A percentile compares a stretch with the other conserved stretches of the same genome.
These are phyloP conservation scores for Furculomyces boomerangus DNA, from an alignment of 371 early-diverging fungal genomes.

Conservation along the genomic window DNA sequence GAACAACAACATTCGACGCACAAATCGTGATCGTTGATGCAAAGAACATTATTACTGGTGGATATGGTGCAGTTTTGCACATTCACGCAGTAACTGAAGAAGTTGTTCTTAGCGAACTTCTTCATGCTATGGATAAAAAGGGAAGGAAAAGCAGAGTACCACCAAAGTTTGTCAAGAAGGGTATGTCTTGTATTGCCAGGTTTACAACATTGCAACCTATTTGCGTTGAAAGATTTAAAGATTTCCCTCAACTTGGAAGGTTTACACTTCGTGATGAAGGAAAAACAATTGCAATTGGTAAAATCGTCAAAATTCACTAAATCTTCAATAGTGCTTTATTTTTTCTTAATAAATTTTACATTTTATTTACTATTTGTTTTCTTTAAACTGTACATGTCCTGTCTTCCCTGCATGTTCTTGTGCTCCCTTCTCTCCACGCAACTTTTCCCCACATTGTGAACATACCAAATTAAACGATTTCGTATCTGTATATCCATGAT, in stretches of 20 bases:
- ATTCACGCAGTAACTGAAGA: slow-evolving; percentile 80
- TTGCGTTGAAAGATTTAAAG: slow-evolving; percentile 79
- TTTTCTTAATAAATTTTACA: background rate
- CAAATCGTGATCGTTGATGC: slow-evolving; percentile 77
- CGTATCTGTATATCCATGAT: slow-evolving; percentile 29
- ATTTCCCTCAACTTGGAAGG: slow-evolving; percentile 81
- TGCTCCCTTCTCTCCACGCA: slow-evolving; percentile 18
- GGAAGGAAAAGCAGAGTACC: slow-evolving; percentile 71
- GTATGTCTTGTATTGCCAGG: slow-evolving; percentile 38
- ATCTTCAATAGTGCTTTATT: background rate
- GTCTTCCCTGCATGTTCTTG: slow-evolving; percentile 7
- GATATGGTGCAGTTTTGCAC: slow-evolving; percentile 82
- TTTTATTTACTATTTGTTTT: slow-evolving; percentile 1
- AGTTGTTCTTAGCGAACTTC: slow-evolving; percentile 50
- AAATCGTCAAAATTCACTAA: slow-evolving; percentile 56
- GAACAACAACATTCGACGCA: slow-evolving; percentile 63
- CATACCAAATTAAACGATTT: slow-evolving; percentile 30
- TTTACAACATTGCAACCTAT: slow-evolving; percentile 53
- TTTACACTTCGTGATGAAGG: slow-evolving; percentile 94
- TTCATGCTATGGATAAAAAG: slow-evolving; percentile 81
- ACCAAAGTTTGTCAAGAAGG: slow-evolving; percentile 85
- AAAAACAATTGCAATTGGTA: slow-evolving; percentile 90
- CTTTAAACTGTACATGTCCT: slow-evolving; percentile 12
- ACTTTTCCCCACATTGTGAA: slow-evolving; percentile 15
- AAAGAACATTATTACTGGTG: slow-evolving; percentile 89